Conservation (phyloP, 164 flowering plant genomes). For the Stephania yunnanensis region DNA sequence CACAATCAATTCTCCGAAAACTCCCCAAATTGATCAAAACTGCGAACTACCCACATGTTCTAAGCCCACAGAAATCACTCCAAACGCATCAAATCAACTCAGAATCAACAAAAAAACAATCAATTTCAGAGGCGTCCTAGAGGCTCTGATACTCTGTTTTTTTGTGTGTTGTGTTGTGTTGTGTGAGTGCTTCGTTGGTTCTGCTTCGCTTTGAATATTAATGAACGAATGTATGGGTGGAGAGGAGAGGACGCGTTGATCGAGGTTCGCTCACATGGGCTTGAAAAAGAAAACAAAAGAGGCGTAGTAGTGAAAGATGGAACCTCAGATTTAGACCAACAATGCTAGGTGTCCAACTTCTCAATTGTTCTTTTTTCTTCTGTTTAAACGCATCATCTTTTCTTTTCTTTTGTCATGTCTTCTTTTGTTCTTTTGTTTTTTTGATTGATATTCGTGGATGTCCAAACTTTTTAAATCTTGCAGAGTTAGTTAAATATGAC, state of each 20-base stretch:
- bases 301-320: background rate
- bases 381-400: background rate
- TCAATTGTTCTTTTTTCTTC: background rate
- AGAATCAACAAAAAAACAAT: background rate
- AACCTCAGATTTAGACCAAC: background rate
- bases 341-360: background rate
- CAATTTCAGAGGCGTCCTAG: background rate
- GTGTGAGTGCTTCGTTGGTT: background rate
- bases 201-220: no score
- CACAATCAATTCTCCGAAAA: background rate
- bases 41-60: background rate
- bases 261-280: background rate
- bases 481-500: no score
- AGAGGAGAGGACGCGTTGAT: background rate
- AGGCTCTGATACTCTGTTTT: background rate
- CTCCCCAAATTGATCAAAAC: background rate
- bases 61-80: background rate
- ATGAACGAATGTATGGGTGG: background rate
- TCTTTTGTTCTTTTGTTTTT: background rate
- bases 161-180: background rate
- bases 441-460: no score
- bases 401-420: background rate
- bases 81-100: background rate
- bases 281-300: conserved; percentile 2
- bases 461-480: no score